A percentile compares a stretch with the other conserved stretches of the same genome.
phyloP scores from a whole-genome alignment of 331 rosid genomes.

The Acacia concinna region DNA sequence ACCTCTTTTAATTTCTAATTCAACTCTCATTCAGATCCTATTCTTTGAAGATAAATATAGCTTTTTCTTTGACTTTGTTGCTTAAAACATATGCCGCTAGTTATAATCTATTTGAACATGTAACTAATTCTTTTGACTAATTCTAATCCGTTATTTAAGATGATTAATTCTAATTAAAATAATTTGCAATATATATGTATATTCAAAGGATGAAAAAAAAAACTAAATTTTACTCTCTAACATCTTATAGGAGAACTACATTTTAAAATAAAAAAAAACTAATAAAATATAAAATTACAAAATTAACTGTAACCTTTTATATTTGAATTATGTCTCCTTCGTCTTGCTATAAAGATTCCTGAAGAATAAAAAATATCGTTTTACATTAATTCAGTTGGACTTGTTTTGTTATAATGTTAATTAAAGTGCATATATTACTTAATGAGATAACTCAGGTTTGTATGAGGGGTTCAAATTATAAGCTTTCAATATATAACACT shows the following conservation, averaged over 20 bases:
- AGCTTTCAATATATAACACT: too few species aligned
- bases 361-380: background rate
- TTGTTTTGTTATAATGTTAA: background rate
- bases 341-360: background rate
- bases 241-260: background rate
- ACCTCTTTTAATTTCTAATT: background rate
- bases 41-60: conserved; percentile 9
- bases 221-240: background rate
- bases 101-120: background rate
- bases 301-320: background rate
- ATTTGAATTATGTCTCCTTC: background rate
- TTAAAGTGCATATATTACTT: background rate
- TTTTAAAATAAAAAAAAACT: background rate
- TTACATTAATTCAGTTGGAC: background rate
- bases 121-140: background rate
- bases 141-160: background rate
- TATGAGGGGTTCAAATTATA: too few species aligned
- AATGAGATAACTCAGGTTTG: background rate
- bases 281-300: background rate
- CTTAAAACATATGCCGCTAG: background rate
- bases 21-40: conserved; percentile 7
- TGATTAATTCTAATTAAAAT: background rate
- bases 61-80: conserved; percentile 14
- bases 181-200: background rate
- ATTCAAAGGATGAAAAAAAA: background rate